Conservation (phyloP, 495 filamentous ascomycete genomes). For the Endocarpon pusillum region DNA sequence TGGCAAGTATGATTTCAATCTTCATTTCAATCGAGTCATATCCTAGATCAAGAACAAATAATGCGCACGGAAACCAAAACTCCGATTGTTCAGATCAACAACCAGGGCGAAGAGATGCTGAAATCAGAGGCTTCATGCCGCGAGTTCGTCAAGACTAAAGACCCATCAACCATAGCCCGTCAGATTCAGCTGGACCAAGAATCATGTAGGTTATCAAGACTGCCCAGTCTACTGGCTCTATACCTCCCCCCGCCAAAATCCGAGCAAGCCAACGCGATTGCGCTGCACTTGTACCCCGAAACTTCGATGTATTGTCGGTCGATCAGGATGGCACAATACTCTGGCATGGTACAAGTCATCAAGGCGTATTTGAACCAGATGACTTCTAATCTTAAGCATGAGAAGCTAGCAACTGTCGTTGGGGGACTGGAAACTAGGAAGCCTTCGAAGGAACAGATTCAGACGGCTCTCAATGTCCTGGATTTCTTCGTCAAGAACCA, state of each 20-base stretch:
- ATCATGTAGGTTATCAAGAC: constrained; percentile 8
- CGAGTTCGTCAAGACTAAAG: constrained; percentile 6
- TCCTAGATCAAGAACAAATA: no score
- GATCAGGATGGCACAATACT: constrained; percentile 9
- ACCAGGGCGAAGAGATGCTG: no score
- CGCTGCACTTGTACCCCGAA: constrained; percentile 13
- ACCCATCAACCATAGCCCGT: constrained; percentile 10
- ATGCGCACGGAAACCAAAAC: no score
- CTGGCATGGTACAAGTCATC: constrained; percentile 17
- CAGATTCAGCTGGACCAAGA: constrained; percentile 14
- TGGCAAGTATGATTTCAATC: no score
- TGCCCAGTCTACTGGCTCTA: constrained; percentile 13
- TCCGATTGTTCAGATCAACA: no score
- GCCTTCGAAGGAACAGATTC: constrained; percentile 1
- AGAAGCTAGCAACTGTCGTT: no score
- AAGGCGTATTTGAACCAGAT: constrained; percentile 12
- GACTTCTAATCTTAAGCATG: no score
- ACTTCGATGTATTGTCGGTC: no score
- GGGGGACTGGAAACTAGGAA: no score
- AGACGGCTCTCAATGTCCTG: constrained; percentile 14
- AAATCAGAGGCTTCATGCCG: no score
- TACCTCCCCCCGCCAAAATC: constrained; percentile 7
- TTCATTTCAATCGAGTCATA: no score
- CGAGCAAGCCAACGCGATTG: constrained; percentile 8
- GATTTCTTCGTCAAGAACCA: constrained; percentile 9